Conservation (phyloP, 139 green algal genomes). For the Coelastrella sp. region DNA sequence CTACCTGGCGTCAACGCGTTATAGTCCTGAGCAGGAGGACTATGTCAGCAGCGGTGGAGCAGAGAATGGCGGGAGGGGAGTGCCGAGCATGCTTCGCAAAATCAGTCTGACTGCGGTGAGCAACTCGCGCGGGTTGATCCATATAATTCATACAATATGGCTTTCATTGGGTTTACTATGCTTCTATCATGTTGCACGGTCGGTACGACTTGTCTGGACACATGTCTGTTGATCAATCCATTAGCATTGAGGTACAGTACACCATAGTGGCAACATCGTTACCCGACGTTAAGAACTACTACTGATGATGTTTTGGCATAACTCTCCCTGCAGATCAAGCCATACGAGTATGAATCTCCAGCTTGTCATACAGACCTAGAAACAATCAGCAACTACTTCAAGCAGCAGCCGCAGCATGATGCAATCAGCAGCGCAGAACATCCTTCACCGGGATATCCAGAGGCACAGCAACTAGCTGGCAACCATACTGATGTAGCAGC, state of each 20-base stretch:
- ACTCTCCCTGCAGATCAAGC: constrained; percentile 30
- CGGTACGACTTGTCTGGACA: too few relatives aligned
- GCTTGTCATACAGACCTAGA: constrained; percentile 37
- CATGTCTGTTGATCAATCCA: too few relatives aligned
- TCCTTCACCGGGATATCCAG: too few relatives aligned
- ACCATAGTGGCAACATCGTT: too few relatives aligned
- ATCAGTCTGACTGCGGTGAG: constrained; percentile 47
- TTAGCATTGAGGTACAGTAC: not conserved
- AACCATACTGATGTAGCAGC: too few relatives aligned
- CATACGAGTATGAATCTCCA: constrained; percentile 22
- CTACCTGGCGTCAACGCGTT: constrained; percentile 10
- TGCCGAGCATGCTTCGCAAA: constrained; percentile 28
- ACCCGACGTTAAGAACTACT: not conserved
- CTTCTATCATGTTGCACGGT: not conserved
- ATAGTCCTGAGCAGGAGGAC: constrained; percentile 30
- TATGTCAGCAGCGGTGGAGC: not conserved
- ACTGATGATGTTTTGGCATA: not conserved
- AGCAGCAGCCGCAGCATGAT: constrained; percentile 5
- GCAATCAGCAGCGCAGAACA: too few relatives aligned
- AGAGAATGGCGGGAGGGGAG: not conserved
- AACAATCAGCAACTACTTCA: constrained; percentile 43
- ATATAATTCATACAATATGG: not conserved
- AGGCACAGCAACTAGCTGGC: too few relatives aligned
- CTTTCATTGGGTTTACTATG: not conserved
- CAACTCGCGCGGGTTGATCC: not conserved